Base-by-base conservation (phyloP, 2,329 filamentous ascomycete species). In the Claviceps sp. region DNA sequence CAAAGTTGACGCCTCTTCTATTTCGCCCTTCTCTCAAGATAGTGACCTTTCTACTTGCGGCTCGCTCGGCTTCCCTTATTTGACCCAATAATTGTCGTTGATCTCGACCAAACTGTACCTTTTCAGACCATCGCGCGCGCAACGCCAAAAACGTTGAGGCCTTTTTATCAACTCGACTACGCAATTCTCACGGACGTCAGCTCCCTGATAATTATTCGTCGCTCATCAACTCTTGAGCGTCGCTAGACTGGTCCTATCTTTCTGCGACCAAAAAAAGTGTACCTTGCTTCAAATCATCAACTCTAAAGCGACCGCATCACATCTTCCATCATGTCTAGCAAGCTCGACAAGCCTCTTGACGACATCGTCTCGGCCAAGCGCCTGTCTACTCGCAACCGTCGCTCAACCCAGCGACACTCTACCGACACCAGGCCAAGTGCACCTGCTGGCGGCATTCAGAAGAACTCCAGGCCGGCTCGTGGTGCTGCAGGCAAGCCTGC, bases 281-380 rank as follows among this genome's bases (percentile, higher is more conserved):
- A 47, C 14, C 18, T 13, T 13, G 5, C 8, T 45, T 16, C 24
- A 16, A 44, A 44, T 20, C 41, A 37, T 52, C 38, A 14, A 34
- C 24, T 44, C 18, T 50, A 6, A 20, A 42, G 24, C 48, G 26
- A 34, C 51, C 26, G 34, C 47, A 72, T 14, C 52, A 56, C 58
- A 54, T 20, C 54, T 57, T 56, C 64, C 70, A 85, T 62, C 60
- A 95, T 95, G 89, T 88, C 89, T 76, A 85, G 82, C 75, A 96
- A 96, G 76, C 86, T 98, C 66, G 89, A 96, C 71, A 85, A 94
- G 76, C 90, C 89, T 75, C 87, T 98, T 61, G 93, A 97, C 70
- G 89, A 96, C 74, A 96, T 98, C 72, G 84, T 95, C 76, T 88
- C 85, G 69, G 86, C 82, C 65, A 82, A 79, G 69, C 79, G 77